Conservation (phyloP, 306 rosid genomes). For the Hylodesmum podocarpum region DNA sequence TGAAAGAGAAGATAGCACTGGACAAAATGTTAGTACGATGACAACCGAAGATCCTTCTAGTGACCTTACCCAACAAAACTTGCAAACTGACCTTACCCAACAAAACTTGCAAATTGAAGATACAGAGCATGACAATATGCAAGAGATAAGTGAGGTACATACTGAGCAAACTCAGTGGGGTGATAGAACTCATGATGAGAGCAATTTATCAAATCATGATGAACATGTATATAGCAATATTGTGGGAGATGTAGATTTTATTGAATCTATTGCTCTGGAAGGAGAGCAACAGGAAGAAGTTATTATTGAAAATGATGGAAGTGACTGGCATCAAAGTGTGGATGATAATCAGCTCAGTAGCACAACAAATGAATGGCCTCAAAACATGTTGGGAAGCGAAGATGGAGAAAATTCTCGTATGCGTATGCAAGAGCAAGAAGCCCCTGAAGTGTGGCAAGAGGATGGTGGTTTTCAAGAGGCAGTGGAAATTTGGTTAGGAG, state of each 20-base stretch:
- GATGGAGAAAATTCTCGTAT: conserved; percentile 56
- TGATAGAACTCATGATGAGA: conserved; percentile 35
- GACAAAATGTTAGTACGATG: conserved; percentile 39
- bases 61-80: conserved; percentile 35
- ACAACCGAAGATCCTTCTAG: conserved; percentile 34
- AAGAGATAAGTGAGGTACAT: conserved; percentile 37
- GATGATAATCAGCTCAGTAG: conserved; percentile 51
- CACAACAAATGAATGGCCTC: conserved; percentile 62
- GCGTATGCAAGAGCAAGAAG: conserved; percentile 58
- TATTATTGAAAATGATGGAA: conserved; percentile 48
- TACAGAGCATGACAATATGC: conserved; percentile 38
- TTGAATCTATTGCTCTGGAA: conserved; percentile 48
- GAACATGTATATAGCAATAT: conserved; percentile 34
- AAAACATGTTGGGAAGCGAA: conserved; percentile 53
- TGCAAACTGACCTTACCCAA: conserved; percentile 36
- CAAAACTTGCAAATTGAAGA: conserved; percentile 44
- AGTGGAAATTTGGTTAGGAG: conserved; percentile 85
- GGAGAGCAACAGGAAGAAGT: conserved; percentile 52
- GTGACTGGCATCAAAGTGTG: conserved; percentile 50
- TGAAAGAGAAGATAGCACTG: conserved; percentile 40
- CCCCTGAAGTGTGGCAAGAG: conserved; percentile 72
- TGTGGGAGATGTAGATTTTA: conserved; percentile 37
- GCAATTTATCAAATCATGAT: conserved; percentile 32
- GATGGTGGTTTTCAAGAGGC: conserved; percentile 79
- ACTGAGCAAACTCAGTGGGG: conserved; percentile 48